Conservation (phyloP, 73 alveolate genomes). For the Paramecium bursaria region DNA sequence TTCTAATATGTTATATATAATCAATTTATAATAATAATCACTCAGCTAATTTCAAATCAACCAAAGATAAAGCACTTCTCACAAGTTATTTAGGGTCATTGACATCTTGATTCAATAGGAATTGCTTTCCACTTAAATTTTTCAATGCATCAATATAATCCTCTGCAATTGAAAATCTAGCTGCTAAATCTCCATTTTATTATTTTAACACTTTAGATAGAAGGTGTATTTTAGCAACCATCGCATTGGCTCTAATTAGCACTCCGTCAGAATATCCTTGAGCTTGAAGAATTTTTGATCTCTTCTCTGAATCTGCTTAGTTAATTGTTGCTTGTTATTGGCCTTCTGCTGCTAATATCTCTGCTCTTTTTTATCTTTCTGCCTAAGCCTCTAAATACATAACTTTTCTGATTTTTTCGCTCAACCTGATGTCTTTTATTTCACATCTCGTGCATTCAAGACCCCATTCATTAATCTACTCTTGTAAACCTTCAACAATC, state of each 20-base stretch:
- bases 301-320: slow-evolving; percentile 81
- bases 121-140: slow-evolving; percentile 54
- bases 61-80: slow-evolving; percentile 46
- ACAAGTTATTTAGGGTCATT: slow-evolving; percentile 64
- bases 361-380: slow-evolving; percentile 87
- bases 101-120: slow-evolving; percentile 60
- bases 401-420: slow-evolving; percentile 80
- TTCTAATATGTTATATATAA: too few species aligned
- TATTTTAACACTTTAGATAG: slow-evolving; percentile 64
- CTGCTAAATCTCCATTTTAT: slow-evolving; percentile 80
- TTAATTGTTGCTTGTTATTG: slow-evolving; percentile 76
- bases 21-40: slow-evolving; percentile 20
- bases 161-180: slow-evolving; percentile 76
- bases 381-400: slow-evolving; percentile 90
- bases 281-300: slow-evolving; percentile 80
- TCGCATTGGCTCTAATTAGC: slow-evolving; percentile 78
- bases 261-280: slow-evolving; percentile 78
- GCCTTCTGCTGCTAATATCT: slow-evolving; percentile 86
- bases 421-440: slow-evolving; percentile 87
- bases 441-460: slow-evolving; percentile 85
- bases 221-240: slow-evolving; percentile 71
- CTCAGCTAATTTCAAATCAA: slow-evolving; percentile 21
- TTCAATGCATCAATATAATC: slow-evolving; percentile 70
- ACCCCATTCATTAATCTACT: slow-evolving; percentile 90
- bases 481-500: slow-evolving; percentile 78